These are phyloP conservation scores for Colletotrichum sp. DNA, from an alignment of 2,329 filamentous ascomycete species.

Conservation along the genomic window DNA sequence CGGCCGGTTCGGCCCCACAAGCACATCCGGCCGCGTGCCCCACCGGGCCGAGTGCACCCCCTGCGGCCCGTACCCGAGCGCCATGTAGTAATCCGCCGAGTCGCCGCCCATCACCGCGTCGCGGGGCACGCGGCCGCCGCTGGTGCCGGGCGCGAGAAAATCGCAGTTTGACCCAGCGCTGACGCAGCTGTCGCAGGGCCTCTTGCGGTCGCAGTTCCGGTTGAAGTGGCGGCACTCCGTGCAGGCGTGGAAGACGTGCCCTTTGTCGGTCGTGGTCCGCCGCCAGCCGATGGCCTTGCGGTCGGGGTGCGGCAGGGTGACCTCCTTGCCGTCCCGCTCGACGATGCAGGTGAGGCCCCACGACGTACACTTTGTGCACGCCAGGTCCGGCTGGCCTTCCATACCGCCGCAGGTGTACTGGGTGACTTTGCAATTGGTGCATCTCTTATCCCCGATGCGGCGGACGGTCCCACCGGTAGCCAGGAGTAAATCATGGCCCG, in stretches of 20 bases:
- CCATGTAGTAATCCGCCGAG: conserved; percentile 38
- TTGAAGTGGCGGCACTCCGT: background rate
- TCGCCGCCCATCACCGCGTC: conserved; percentile 20
- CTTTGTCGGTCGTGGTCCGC: background rate
- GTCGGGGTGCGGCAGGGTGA: background rate
- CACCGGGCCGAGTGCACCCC: conserved; percentile 29
- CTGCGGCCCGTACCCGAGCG: conserved; percentile 29
- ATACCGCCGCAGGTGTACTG: background rate
- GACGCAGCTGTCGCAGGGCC: conserved; percentile 41
- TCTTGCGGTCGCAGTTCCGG: conserved; percentile 36
- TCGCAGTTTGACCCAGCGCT: conserved; percentile 19
- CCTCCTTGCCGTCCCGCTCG: background rate
- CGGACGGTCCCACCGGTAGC: background rate
- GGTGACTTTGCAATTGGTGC: conserved; percentile 5
- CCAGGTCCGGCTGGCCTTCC: background rate
- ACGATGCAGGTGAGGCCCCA: conserved; percentile 17
- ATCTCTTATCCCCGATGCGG: background rate
- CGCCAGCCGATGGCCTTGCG: conserved; percentile 9
- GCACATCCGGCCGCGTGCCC: background rate
- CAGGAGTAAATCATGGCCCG: background rate
- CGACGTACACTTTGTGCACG: conserved; percentile 15
- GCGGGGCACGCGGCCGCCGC: background rate
- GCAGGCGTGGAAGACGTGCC: background rate
- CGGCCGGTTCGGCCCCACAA: conserved; percentile 11
- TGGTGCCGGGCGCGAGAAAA: background rate